A percentile compares a stretch with the other conserved stretches of the same genome.
Conservation (phyloP, 768 basidiomycete species). For the Gyrodon lividus region DNA sequence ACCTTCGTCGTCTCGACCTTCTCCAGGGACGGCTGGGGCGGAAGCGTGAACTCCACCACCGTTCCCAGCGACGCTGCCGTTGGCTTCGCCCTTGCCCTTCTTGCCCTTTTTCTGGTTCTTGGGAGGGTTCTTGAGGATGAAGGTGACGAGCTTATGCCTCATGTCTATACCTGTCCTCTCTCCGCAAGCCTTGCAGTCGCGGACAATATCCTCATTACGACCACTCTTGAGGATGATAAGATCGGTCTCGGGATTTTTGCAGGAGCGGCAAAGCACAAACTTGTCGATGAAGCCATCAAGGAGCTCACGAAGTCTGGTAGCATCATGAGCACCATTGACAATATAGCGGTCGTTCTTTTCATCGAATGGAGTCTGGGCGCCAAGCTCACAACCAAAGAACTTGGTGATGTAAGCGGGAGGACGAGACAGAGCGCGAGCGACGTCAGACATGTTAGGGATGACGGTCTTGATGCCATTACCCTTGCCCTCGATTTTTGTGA, state of each 20-base stretch:
- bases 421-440: constrained; percentile 91
- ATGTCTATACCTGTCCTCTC: constrained; percentile 90
- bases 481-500: constrained; percentile 97
- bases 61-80: constrained; percentile 49
- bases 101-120: constrained; percentile 76
- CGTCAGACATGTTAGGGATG: constrained; percentile 97
- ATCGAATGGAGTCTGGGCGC: constrained; percentile 95
- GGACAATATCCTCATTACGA: constrained; percentile 77
- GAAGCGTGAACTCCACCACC: constrained; percentile 44
- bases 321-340: constrained; percentile 96
- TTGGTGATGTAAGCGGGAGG: constrained; percentile 97
- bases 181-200: constrained; percentile 99
- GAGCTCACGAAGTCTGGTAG: constrained; percentile 87
- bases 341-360: constrained; percentile 98
- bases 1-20: constrained; percentile 40
- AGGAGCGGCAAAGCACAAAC: constrained; percentile 93
- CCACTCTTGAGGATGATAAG: constrained; percentile 86
- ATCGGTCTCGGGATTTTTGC: constrained; percentile 99
- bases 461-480: constrained; percentile 99
- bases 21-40: constrained; percentile 39
- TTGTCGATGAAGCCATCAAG: constrained; percentile 98
- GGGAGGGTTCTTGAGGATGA: constrained; percentile 97
- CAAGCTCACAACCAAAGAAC: constrained; percentile 98
- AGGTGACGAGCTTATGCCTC: constrained; percentile 95
- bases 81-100: constrained; percentile 51